Percentiles rank a stretch among this genome's conserved stretches.
Conservation (phyloP, 2,329 filamentous ascomycete genomes). For the Capronia epimyces region DNA sequence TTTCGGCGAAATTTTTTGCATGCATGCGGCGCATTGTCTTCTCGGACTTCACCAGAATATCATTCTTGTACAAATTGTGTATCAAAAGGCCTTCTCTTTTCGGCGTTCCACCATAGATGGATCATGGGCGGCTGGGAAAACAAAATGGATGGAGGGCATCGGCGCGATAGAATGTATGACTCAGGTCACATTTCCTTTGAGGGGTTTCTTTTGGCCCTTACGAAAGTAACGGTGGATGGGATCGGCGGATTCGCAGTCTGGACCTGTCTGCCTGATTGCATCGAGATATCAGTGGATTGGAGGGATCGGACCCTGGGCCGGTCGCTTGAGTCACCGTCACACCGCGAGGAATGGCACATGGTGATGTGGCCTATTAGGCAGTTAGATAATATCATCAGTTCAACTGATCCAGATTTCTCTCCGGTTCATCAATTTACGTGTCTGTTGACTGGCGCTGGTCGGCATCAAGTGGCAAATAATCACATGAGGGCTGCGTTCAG, state of each 20-base stretch:
- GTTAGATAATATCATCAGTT: slow-evolving; percentile 18
- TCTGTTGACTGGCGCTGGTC: too few species aligned
- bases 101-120: slow-evolving; percentile 25
- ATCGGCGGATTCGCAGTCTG: slow-evolving; percentile 11
- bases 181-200: slow-evolving; percentile 27
- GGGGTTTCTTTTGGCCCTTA: slow-evolving; percentile 15
- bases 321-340: slow-evolving; percentile 5
- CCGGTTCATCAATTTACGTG: neutral
- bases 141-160: slow-evolving; percentile 6
- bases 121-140: slow-evolving; percentile 13
- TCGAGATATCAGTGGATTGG: slow-evolving; percentile 9
- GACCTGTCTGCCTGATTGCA: slow-evolving; percentile 11
- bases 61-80: slow-evolving; percentile 27
- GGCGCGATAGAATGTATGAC: slow-evolving; percentile 27
- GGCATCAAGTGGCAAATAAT: too few species aligned
- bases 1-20: slow-evolving; percentile 24
- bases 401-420: neutral
- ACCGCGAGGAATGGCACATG: slow-evolving; percentile 7
- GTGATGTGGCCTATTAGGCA: slow-evolving; percentile 8
- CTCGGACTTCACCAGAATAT: slow-evolving; percentile 18
- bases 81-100: slow-evolving; percentile 23
- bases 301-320: slow-evolving; percentile 1
- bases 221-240: slow-evolving; percentile 4
- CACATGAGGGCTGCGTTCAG: too few species aligned
- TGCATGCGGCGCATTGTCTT: slow-evolving; percentile 25